These are phyloP conservation scores for Aspergillus sp. DNA, from an alignment of 2,329 filamentous ascomycete species.

Conservation along the genomic window DNA sequence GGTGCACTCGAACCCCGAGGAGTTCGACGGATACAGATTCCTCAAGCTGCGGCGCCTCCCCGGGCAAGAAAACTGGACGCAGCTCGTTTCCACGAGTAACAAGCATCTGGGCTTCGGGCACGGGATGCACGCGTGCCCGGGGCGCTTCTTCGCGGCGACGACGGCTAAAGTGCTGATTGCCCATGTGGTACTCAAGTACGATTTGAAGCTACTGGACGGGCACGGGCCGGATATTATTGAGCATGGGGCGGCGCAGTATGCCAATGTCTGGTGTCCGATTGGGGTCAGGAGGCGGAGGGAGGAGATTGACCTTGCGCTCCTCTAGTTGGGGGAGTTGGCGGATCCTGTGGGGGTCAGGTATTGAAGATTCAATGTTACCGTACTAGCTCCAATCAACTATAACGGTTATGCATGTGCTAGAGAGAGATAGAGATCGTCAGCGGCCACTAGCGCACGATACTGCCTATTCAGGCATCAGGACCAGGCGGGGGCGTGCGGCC, in stretches of 20 bases:
- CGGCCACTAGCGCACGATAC: neutral
- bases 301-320: neutral
- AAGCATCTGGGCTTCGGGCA: slow-evolving; percentile 7
- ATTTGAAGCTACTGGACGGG: slow-evolving; percentile 42
- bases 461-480: neutral
- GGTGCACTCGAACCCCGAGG: slow-evolving; percentile 8
- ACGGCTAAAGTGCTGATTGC: neutral
- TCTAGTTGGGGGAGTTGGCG: neutral
- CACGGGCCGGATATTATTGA: slow-evolving; percentile 2
- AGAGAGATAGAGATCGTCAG: neutral
- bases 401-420: neutral
- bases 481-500: neutral
- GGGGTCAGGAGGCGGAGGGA: slow-evolving; percentile 1
- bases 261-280: slow-evolving; percentile 1
- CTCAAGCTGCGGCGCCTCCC: slow-evolving; percentile 9
- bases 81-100: slow-evolving; percentile 25
- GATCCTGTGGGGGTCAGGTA: neutral
- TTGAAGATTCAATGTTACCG: neutral
- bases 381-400: neutral
- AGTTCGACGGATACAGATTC: slow-evolving; percentile 22
- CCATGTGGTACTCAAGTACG: slow-evolving; percentile 41
- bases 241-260: slow-evolving; percentile 1
- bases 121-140: neutral
- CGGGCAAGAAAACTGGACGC: slow-evolving; percentile 14
- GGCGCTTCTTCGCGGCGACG: neutral